These are phyloP conservation scores for Talaromyces islandicus DNA, from an alignment of 2,329 filamentous ascomycete species.

Conservation along the genomic window DNA sequence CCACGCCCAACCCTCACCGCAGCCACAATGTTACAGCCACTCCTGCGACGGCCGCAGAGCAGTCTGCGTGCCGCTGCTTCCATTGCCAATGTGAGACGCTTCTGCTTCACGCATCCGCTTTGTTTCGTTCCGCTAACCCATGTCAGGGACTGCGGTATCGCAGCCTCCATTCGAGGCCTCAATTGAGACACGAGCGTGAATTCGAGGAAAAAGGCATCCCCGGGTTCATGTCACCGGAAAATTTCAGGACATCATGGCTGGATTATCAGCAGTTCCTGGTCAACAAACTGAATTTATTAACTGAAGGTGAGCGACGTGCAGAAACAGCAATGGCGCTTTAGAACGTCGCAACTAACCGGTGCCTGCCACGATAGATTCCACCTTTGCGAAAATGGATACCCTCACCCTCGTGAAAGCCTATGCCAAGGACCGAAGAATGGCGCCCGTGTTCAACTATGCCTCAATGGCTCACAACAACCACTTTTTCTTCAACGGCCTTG, in stretches of 20 bases:
- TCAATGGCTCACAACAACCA: constrained; percentile 93
- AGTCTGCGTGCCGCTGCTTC: constrained; percentile 36
- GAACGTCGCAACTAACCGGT: neutral
- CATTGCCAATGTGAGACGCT: constrained; percentile 27
- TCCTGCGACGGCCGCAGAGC: constrained; percentile 36
- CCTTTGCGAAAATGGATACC: constrained; percentile 55
- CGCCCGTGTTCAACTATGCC: constrained; percentile 88
- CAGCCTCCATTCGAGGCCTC: constrained; percentile 41
- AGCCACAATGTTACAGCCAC: constrained; percentile 33
- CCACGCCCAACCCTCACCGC: neutral
- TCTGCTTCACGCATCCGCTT: neutral
- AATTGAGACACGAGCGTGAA: constrained; percentile 40
- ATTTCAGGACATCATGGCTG: constrained; percentile 72
- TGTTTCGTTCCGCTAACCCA: constrained; percentile 7
- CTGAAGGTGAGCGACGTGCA: constrained; percentile 53
- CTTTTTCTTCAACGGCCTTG: constrained; percentile 46
- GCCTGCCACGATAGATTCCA: constrained; percentile 48
- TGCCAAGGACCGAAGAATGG: constrained; percentile 70
- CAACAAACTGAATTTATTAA: constrained; percentile 68
- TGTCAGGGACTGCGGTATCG: constrained; percentile 25
- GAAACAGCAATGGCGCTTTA: neutral
- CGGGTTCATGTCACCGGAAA: constrained; percentile 63
- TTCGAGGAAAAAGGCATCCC: constrained; percentile 54
- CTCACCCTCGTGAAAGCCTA: constrained; percentile 67
- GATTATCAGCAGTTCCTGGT: constrained; percentile 72